Evolutionary conservation across 2,329 filamentous ascomycete genomes (phyloP), one percentile per base, ranked within the genome.

Genomic region (Leptosphaerulina australis): DNA sequence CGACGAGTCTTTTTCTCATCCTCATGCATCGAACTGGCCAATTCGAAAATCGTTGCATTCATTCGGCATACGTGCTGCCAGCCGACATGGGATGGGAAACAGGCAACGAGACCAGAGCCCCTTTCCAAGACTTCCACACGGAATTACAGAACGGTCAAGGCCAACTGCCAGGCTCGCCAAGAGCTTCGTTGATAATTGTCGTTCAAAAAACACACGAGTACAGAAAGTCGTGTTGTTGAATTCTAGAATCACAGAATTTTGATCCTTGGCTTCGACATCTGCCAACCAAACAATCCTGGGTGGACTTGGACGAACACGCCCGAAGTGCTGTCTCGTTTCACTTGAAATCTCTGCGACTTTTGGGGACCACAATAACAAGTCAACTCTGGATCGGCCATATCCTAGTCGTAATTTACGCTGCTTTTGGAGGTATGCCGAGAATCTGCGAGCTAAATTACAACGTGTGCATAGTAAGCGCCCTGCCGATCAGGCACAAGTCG

Each of bases 401-500:
- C 56, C 59, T 47, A 50, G 63, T 40, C 50, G 59, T 62, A 63
- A 66, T 62, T 66, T 69, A 61, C 60, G 58, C 60, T 58, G 61
- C 41, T 68, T 68, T 64, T 58, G 56, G 59, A 56, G 44, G 56
- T 60, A 56, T 56, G 44, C 49, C 37, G 49, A 10, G 7, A 21
- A 26, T 6, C 28, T 29, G 15, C 39, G 31, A 38, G 38, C 55
- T 59, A 61, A 58, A 60, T 63, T 66, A 65, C 63, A 55, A 43
- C 59, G 56, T 63, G 49, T 63, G 47, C 48, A 46, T 41, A 45
- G 50, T 44, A 37, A 47, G 35, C 41, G 58, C 41, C 49, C 59
- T 59, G 67, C 45, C 61, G 67, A 71, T 71, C 68, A 70, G 63
- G 64, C 54, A 71, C 63, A 53, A 46, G 40, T 30, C 35, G 43